phyloP scores from a whole-genome alignment of 2,329 filamentous ascomycete species.

The Fusarium protoensiforme region DNA sequence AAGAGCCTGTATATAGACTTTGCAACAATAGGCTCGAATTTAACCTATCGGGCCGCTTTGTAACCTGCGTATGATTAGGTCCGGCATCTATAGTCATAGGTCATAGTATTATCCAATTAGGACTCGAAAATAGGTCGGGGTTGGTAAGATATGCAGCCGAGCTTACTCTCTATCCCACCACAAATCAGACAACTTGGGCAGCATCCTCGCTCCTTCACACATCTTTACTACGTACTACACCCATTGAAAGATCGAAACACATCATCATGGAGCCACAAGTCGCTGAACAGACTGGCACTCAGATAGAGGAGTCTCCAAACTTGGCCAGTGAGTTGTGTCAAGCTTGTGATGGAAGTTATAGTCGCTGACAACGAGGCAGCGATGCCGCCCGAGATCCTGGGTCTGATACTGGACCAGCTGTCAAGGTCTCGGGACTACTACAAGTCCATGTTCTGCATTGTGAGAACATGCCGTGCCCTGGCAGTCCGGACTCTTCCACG shows the following conservation, averaged over 20 bases:
- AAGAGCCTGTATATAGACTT: slow-evolving; percentile 33
- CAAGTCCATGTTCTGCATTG: slow-evolving; percentile 7
- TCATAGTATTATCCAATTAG: not conserved
- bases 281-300: not conserved
- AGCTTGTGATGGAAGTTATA: not conserved
- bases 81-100: not conserved
- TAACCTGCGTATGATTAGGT: not conserved
- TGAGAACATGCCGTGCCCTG: slow-evolving; percentile 13
- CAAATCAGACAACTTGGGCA: not conserved
- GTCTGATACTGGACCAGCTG: slow-evolving; percentile 20
- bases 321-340: not conserved
- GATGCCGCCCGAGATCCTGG: slow-evolving; percentile 22
- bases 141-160: not conserved
- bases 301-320: not conserved
- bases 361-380: slow-evolving; percentile 11
- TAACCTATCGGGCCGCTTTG: not conserved
- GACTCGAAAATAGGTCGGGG: not conserved
- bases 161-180: not conserved
- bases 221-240: not conserved
- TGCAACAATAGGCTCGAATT: not conserved
- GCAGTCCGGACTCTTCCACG: slow-evolving; percentile 3
- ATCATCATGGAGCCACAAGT: not conserved
- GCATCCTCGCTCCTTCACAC: not conserved
- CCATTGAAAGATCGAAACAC: slow-evolving; percentile 34
- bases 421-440: slow-evolving; percentile 5